Conservation (phyloP, 208 protist genomes). For the Entamoeba dispar region DNA sequence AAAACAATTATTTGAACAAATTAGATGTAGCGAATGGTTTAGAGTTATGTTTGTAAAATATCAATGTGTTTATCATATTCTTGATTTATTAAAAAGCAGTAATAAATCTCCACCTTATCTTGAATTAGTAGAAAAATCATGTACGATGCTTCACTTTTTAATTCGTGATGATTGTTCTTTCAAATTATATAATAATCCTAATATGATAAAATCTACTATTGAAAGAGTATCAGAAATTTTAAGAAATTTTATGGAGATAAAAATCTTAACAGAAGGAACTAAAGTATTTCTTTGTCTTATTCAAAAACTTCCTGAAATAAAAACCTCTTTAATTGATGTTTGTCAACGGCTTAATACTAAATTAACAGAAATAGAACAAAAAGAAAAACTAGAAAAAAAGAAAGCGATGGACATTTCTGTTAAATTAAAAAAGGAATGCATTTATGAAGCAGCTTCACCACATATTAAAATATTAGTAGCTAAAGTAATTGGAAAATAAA, state of each 20-base stretch:
- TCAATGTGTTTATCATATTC: not conserved
- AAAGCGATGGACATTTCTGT: not conserved
- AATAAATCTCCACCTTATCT: not conserved
- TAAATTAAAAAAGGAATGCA: not conserved
- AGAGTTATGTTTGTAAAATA: not conserved
- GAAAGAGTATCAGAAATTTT: not conserved
- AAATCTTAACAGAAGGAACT: not conserved
- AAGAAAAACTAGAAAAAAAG: not conserved
- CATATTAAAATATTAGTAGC: not conserved
- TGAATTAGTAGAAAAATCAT: not conserved
- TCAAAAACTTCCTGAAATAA: not conserved
- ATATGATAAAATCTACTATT: not conserved
- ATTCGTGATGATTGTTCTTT: not conserved
- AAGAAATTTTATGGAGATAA: not conserved
- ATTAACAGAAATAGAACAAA: not conserved
- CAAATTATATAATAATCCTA: not conserved
- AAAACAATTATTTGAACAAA: not conserved
- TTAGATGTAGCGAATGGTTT: not conserved
- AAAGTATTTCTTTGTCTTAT: not conserved
- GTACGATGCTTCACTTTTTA: not conserved
- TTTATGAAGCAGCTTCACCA: not conserved
- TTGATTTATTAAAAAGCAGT: not conserved
- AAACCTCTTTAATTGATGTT: not conserved
- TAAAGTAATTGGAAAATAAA: not conserved
- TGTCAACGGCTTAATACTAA: not conserved